These are phyloP conservation scores for Fusarium sp. DNA, from an alignment of 2,329 filamentous ascomycete species.

Conservation along the genomic window DNA sequence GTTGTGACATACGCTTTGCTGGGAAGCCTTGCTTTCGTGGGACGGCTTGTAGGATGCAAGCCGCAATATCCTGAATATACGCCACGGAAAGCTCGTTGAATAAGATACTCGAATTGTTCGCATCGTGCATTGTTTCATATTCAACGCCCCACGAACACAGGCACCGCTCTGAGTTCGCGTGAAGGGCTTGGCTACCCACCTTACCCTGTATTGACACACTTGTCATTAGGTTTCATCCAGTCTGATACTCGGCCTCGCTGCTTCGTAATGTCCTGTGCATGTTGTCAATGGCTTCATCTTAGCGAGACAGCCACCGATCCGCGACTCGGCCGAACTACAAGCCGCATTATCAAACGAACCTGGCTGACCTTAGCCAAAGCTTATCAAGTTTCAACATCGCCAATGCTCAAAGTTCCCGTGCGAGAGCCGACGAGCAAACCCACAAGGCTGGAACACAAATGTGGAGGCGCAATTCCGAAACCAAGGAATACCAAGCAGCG, in stretches of 20 bases:
- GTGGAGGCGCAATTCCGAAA: constrained; percentile 37
- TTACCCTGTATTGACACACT: too few relatives aligned
- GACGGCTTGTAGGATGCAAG: constrained; percentile 18
- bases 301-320: neutral
- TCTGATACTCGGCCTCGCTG: neutral
- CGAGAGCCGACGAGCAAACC: constrained; percentile 14
- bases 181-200: too few relatives aligned
- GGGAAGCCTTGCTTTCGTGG: constrained; percentile 16
- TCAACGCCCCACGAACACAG: too few relatives aligned
- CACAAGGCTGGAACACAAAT: constrained; percentile 39
- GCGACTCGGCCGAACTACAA: constrained; percentile 5
- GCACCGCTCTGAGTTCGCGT: too few relatives aligned
- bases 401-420: neutral
- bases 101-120: neutral
- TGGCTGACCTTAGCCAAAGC: constrained; percentile 10
- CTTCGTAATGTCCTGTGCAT: constrained; percentile 3
- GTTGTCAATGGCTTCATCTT: constrained; percentile 7
- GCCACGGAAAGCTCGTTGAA: neutral
- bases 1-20: constrained; percentile 26
- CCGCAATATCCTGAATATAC: constrained; percentile 21
- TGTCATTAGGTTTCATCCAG: neutral
- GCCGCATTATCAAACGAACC: neutral
- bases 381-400: constrained; percentile 7
- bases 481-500: constrained; percentile 14
- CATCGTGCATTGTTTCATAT: too few relatives aligned